These are phyloP conservation scores for Sporobolomyces pararoseus DNA, from an alignment of 768 basidiomycete species.

Conservation along the genomic window DNA sequence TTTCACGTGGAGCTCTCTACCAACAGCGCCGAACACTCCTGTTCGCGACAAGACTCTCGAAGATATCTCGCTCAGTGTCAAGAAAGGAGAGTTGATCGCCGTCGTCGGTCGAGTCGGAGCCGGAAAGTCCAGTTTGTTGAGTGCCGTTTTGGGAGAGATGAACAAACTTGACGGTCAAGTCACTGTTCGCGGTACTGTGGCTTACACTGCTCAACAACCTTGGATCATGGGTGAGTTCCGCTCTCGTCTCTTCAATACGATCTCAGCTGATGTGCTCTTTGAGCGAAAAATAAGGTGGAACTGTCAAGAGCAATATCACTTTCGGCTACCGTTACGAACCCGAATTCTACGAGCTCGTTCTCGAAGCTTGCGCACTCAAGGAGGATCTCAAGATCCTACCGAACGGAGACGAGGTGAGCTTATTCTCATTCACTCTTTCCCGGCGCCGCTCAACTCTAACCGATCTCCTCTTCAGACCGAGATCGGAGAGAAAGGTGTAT, in stretches of 20 bases:
- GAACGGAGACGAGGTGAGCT: constrained; percentile 61
- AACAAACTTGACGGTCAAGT: constrained; percentile 68
- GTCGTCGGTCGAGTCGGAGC: constrained; percentile 84
- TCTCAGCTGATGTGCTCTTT: not conserved
- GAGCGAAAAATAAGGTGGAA: constrained; percentile 58
- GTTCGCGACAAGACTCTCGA: constrained; percentile 62
- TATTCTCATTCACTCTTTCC: not conserved
- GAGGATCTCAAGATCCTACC: constrained; percentile 75
- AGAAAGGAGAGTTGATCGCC: constrained; percentile 77
- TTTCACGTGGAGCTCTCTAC: constrained; percentile 70
- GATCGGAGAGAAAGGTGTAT: constrained; percentile 72
- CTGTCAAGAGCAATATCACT: constrained; percentile 82
- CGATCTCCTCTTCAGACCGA: constrained; percentile 55
- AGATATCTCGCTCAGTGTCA: constrained; percentile 61
- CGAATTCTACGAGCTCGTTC: constrained; percentile 71
- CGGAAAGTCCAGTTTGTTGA: constrained; percentile 59
- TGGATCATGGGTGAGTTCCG: constrained; percentile 55
- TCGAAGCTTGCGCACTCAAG: constrained; percentile 83
- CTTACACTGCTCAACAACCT: constrained; percentile 48
- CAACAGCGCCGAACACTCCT: constrained; percentile 38
- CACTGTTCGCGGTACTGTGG: constrained; percentile 51
- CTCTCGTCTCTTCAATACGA: not conserved
- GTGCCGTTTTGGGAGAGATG: constrained; percentile 34
- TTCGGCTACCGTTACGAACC: constrained; percentile 88
- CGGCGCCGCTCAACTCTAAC: not conserved